Conservation (phyloP, 805 yeast species). For the Candida andamanensis region DNA sequence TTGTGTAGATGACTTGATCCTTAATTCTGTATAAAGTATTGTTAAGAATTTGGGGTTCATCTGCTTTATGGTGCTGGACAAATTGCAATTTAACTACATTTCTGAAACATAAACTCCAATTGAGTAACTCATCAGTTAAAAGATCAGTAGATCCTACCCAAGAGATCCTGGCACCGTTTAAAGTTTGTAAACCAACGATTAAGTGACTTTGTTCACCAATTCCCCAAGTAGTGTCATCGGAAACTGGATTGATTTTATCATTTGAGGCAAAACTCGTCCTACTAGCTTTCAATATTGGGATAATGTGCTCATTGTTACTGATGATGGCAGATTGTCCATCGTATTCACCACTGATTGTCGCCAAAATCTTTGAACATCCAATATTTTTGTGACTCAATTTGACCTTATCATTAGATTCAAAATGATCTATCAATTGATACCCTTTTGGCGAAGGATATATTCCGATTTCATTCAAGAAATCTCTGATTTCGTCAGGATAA, state of each 20-base stretch:
- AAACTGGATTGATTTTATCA: constrained; percentile 38
- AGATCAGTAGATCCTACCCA: constrained; percentile 76
- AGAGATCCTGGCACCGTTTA: constrained; percentile 67
- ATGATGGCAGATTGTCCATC: constrained; percentile 66
- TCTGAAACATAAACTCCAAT: constrained; percentile 73
- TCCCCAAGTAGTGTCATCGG: constrained; percentile 58
- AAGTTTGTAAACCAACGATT: constrained; percentile 74
- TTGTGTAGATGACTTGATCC: constrained; percentile 58
- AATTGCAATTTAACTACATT: constrained; percentile 55
- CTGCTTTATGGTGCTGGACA: constrained; percentile 52
- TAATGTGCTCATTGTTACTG: constrained; percentile 59
- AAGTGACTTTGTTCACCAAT: constrained; percentile 74
- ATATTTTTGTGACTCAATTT: constrained; percentile 30
- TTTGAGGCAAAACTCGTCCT: constrained; percentile 55
- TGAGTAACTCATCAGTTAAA: constrained; percentile 30
- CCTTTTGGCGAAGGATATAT: constrained; percentile 78
- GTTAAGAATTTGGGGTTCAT: constrained; percentile 36
- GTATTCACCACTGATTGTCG: constrained; percentile 15
- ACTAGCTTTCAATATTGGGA: constrained; percentile 68
- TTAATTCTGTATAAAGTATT: constrained; percentile 60
- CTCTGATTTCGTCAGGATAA: constrained; percentile 44
- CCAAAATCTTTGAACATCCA: constrained; percentile 14
- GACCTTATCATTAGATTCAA: constrained; percentile 29
- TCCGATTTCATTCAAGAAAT: constrained; percentile 74
- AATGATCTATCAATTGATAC: constrained; percentile 61